Percentiles rank a stretch among this genome's conserved stretches.
phyloP scores from a whole-genome alignment of 768 basidiomycete genomes.

The Russula emetica region DNA sequence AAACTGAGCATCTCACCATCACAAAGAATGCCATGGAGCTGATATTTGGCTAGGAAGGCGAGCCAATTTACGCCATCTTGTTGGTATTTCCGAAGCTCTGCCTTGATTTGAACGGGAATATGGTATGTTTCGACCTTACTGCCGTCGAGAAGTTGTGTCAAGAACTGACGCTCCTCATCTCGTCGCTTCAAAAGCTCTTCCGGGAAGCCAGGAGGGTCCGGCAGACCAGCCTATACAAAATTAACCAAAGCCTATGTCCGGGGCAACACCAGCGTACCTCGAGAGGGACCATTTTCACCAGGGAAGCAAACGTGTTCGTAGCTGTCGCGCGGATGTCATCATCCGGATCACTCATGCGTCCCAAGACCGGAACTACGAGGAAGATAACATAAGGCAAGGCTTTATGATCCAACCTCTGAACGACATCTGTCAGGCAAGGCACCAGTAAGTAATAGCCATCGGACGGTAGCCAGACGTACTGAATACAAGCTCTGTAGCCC shows the following conservation, averaged over 20 bases:
- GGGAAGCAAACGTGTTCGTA: slow-evolving; percentile 94
- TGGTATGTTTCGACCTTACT: slow-evolving; percentile 88
- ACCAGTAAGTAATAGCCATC: slow-evolving; percentile 23
- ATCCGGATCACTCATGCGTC: slow-evolving; percentile 93
- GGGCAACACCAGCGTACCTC: slow-evolving; percentile 53
- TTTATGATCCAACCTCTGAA: slow-evolving; percentile 88
- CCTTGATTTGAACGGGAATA: slow-evolving; percentile 84
- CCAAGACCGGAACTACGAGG: slow-evolving; percentile 91
- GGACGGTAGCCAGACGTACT: slow-evolving; percentile 51
- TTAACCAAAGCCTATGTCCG: not conserved
- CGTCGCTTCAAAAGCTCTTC: slow-evolving; percentile 81
- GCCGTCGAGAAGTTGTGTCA: slow-evolving; percentile 91
- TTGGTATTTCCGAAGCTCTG: slow-evolving; percentile 94
- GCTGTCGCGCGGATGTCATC: slow-evolving; percentile 89
- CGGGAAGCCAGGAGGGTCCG: slow-evolving; percentile 91
- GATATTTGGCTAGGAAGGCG: slow-evolving; percentile 96
- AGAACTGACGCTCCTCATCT: slow-evolving; percentile 83
- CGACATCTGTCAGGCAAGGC: slow-evolving; percentile 60
- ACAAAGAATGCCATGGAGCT: slow-evolving; percentile 95
- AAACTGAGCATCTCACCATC: slow-evolving; percentile 59
- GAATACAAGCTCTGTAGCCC: slow-evolving; percentile 84
- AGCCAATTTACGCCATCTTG: slow-evolving; percentile 99
- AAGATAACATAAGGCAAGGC: slow-evolving; percentile 96
- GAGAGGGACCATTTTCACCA: slow-evolving; percentile 97
- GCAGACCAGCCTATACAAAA: slow-evolving; percentile 69